These are phyloP conservation scores for Leptographium lundbergii DNA, from an alignment of 2,329 filamentous ascomycete genomes.

Conservation along the genomic window DNA sequence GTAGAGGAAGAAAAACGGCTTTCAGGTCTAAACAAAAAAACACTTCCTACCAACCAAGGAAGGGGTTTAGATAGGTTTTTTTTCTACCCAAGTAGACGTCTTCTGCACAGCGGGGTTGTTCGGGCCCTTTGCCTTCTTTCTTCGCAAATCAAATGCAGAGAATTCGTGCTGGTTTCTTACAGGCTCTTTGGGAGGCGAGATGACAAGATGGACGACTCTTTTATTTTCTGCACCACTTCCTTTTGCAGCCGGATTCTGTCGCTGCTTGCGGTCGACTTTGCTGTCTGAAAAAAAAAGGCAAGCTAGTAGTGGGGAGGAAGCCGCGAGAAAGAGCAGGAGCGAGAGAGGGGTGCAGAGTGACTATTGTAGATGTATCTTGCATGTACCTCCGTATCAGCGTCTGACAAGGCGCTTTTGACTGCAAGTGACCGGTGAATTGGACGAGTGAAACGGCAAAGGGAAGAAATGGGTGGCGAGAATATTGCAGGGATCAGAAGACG, in stretches of 20 bases:
- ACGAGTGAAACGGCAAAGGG: background rate
- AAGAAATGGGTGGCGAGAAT: background rate
- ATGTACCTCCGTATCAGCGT: background rate
- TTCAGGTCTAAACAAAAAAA: conserved; percentile 1
- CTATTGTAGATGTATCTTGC: background rate
- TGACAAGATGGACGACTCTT: background rate
- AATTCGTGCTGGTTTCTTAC: background rate
- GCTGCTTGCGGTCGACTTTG: background rate
- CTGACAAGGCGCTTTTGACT: background rate
- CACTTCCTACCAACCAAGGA: background rate
- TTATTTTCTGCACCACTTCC: background rate
- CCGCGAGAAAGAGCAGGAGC: background rate
- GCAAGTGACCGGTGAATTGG: no score
- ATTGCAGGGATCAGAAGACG: background rate
- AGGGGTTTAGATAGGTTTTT: background rate
- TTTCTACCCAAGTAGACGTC: background rate
- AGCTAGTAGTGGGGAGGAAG: conserved; percentile 2
- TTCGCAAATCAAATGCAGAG: background rate
- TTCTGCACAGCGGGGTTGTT: background rate
- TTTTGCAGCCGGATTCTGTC: background rate
- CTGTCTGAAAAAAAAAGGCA: background rate
- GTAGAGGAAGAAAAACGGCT: background rate
- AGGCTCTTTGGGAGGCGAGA: background rate
- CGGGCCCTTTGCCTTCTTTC: background rate
- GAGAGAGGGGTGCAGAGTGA: conserved; percentile 3